Evolutionary conservation across 1,284 basidiomycete genomes (phyloP).

Genomic region (Tilletiaria anomala): DNA sequence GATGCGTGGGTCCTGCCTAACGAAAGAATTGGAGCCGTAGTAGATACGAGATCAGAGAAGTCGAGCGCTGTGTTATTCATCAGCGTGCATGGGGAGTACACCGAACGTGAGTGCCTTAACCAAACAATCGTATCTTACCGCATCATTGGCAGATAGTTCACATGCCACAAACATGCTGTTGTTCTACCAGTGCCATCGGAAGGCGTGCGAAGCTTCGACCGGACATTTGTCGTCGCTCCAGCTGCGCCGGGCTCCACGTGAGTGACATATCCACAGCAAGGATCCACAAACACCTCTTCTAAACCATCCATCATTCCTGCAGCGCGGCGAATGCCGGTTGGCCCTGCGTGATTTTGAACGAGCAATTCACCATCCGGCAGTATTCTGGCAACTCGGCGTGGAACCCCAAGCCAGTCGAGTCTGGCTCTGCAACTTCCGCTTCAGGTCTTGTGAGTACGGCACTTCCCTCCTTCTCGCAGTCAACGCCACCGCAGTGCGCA

Average conservation of each 20-base stretch:
- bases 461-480: conserved; percentile 6
- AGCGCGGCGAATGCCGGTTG: conserved; percentile 70
- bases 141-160: no score
- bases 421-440: neutral
- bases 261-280: conserved; percentile 38
- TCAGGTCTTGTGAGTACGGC: conserved; percentile 4
- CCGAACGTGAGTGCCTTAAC: conserved; percentile 59
- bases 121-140: no score
- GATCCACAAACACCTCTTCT: no score
- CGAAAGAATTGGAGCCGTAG: conserved; percentile 40
- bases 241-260: conserved; percentile 64
- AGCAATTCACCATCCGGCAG: conserved; percentile 65
- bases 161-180: no score
- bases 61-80: conserved; percentile 53
- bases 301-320: conserved; percentile 4
- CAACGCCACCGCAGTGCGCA: conserved; percentile 1
- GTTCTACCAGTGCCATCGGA: conserved; percentile 38
- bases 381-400: conserved; percentile 68
- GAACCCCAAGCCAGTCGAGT: conserved; percentile 12
- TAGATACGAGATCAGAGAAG: conserved; percentile 22
- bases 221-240: conserved; percentile 73
- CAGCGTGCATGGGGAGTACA: conserved; percentile 78
- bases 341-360: conserved; percentile 77
- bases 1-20: conserved; percentile 56
- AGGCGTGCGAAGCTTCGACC: conserved; percentile 80